Evolutionary conservation across 202 grass and related monocot species (phyloP).

Genomic region (Saccharum hybrid): DNA sequence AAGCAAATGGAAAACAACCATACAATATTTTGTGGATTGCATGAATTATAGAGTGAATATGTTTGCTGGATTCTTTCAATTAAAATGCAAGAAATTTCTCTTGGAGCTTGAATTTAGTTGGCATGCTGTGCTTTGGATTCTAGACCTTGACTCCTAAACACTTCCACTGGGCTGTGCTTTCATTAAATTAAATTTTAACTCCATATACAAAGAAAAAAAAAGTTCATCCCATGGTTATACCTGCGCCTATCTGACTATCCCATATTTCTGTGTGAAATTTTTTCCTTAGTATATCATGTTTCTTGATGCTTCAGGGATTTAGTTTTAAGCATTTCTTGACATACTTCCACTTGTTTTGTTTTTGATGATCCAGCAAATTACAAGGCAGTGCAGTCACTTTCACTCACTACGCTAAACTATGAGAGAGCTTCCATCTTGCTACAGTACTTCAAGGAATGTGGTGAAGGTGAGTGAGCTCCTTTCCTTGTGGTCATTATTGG

Average conservation of each 20-base stretch:
- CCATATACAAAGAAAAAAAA: background rate
- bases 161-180: background rate
- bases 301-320: slow-evolving; percentile 13
- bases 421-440: slow-evolving; percentile 83
- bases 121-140: background rate
- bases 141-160: background rate
- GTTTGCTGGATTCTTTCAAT: background rate
- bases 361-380: slow-evolving; percentile 78
- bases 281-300: slow-evolving; percentile 12
- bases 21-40: background rate
- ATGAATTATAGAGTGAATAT: slow-evolving; percentile 1
- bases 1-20: background rate
- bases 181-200: background rate
- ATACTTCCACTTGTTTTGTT: slow-evolving; percentile 33
- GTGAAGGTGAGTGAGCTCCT: slow-evolving; percentile 56
- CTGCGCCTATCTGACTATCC: background rate
- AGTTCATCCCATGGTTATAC: slow-evolving; percentile 1
- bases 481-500: background rate
- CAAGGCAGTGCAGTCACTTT: slow-evolving; percentile 91
- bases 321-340: slow-evolving; percentile 33
- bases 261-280: background rate
- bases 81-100: slow-evolving; percentile 22
- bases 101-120: background rate
- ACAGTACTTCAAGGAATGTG: slow-evolving; percentile 70
- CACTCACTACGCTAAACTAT: slow-evolving; percentile 81